phyloP scores from a whole-genome alignment of 2,329 filamentous ascomycete genomes.

The Pyrenochaeta sp. region DNA sequence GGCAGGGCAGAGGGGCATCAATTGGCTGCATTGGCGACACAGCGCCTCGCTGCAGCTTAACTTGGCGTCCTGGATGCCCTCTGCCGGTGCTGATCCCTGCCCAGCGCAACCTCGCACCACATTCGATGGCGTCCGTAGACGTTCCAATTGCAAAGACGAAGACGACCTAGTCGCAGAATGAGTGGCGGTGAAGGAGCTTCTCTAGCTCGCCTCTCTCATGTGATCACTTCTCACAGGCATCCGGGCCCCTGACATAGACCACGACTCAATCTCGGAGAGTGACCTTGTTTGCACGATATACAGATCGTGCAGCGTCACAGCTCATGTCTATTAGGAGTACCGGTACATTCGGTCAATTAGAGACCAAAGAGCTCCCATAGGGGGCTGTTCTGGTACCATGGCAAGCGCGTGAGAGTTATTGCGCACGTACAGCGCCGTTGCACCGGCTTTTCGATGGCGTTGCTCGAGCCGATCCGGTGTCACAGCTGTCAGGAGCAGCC shows the following conservation, averaged over 20 bases:
- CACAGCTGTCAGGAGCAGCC: constrained; percentile 45
- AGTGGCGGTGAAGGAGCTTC: constrained; percentile 32
- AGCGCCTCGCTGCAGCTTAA: constrained; percentile 30
- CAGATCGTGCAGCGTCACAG: background rate
- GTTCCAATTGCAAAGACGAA: constrained; percentile 28
- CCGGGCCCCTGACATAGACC: constrained; percentile 22
- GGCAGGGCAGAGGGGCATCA: constrained; percentile 13
- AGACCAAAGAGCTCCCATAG: background rate
- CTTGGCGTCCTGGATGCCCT: constrained; percentile 32
- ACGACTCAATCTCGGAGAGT: constrained; percentile 6
- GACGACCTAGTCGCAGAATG: constrained; percentile 11
- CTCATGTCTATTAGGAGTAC: background rate
- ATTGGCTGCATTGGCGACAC: constrained; percentile 39
- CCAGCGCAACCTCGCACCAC: constrained; percentile 35
- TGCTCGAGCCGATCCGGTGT: constrained; percentile 40
- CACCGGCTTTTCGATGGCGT: constrained; percentile 16
- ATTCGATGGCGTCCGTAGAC: constrained; percentile 26
- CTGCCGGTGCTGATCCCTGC: constrained; percentile 24
- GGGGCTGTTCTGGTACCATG: background rate
- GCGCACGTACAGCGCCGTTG: constrained; percentile 16
- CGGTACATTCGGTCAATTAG: background rate
- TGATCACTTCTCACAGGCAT: constrained; percentile 23
- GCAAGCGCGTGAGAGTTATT: background rate
- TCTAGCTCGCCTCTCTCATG: constrained; percentile 27
- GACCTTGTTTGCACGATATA: background rate